phyloP scores from a whole-genome alignment of 2,329 filamentous ascomycete genomes.

The Aspergillus spinulosporus region DNA sequence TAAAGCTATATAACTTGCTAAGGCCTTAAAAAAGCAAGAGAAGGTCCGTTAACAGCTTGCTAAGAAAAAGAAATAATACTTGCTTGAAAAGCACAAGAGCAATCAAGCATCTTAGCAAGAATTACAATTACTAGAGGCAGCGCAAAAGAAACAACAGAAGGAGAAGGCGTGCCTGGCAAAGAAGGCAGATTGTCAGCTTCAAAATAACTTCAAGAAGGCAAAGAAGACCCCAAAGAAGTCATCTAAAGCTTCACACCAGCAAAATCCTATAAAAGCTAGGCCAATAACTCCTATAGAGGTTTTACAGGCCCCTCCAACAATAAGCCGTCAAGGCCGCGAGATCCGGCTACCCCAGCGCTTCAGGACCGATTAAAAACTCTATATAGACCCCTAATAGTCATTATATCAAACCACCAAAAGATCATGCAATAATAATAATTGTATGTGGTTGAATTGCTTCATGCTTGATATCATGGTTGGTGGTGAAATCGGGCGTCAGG shows the following conservation, averaged over 20 bases:
- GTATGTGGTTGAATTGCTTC: neutral
- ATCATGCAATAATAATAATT: constrained; percentile 1
- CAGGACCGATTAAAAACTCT: neutral
- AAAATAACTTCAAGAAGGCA: neutral
- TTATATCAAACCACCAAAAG: neutral
- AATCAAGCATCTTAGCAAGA: neutral
- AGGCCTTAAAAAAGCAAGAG: constrained; percentile 4
- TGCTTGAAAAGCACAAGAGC: constrained; percentile 1
- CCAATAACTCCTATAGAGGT: neutral
- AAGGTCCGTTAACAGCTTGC: neutral
- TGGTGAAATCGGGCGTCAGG: neutral
- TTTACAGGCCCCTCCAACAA: neutral
- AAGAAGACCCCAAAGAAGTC: constrained; percentile 3
- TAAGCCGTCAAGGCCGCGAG: neutral
- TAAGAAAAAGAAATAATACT: constrained; percentile 7
- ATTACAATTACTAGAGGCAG: neutral
- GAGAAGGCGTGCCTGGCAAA: neutral
- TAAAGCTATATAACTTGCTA: constrained; percentile 4
- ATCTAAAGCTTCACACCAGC: neutral
- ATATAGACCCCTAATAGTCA: neutral
- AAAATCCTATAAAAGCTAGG: neutral
- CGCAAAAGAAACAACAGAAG: constrained; percentile 4
- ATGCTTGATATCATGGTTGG: too few relatives aligned
- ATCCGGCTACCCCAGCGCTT: neutral
- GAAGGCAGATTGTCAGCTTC: neutral